Conservation (phyloP, 257 asterid genomes). For the Thymus mandschuricus region DNA sequence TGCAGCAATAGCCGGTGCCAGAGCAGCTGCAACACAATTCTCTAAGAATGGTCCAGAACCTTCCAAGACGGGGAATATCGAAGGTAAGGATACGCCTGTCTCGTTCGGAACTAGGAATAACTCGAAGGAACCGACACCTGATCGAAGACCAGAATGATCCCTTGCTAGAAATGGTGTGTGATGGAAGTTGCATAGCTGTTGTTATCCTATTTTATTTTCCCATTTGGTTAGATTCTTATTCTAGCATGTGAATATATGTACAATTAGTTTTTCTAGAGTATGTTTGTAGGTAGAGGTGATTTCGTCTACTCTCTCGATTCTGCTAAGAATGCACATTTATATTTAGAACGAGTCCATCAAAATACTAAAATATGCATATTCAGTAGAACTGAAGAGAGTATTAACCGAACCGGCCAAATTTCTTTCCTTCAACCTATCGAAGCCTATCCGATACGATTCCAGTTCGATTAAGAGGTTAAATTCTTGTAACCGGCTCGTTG, state of each 20-base stretch:
- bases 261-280: too few relatives aligned
- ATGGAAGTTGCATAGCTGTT: background rate
- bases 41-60: slow-evolving; percentile 36
- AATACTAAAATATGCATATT: too few relatives aligned
- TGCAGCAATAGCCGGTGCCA: slow-evolving; percentile 82
- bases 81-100: slow-evolving; percentile 25
- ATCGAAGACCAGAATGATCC: background rate
- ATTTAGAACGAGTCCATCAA: too few relatives aligned
- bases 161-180: background rate
- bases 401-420: background rate
- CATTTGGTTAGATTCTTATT: background rate
- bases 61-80: background rate
- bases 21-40: slow-evolving; percentile 81
- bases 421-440: background rate
- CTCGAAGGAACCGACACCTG: slow-evolving; percentile 13
- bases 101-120: slow-evolving; percentile 42
- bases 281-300: too few relatives aligned
- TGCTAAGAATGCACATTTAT: too few relatives aligned
- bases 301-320: too few relatives aligned
- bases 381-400: too few relatives aligned
- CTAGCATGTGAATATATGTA: background rate
- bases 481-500: too few relatives aligned
- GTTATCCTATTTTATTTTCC: background rate
- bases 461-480: too few relatives aligned
- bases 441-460: too few relatives aligned